phyloP scores from a whole-genome alignment of 306 rosid species.

The Prunus salicina region DNA sequence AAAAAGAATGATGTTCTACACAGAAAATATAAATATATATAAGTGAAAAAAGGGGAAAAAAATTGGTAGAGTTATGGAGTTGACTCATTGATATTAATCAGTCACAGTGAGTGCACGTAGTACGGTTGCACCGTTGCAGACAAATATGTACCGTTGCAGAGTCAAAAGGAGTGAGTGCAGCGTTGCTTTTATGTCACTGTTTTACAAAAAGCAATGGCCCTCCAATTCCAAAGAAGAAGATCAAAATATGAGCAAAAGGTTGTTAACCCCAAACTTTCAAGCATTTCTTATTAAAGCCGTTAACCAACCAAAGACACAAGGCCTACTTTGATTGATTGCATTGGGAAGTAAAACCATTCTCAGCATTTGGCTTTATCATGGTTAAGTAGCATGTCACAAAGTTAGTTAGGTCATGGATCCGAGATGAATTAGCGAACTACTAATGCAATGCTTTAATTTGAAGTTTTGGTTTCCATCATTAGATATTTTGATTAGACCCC shows the following conservation, averaged over 20 bases:
- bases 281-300: constrained; percentile 39
- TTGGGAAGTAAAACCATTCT: not conserved
- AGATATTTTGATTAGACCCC: not conserved
- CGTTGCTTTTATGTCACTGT: constrained; percentile 1
- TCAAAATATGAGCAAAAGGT: not conserved
- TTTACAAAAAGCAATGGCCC: not conserved
- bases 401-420: constrained; percentile 62
- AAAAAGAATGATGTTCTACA: too few relatives aligned
- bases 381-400: constrained; percentile 68
- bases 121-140: not conserved
- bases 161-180: not conserved
- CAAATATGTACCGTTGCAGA: not conserved
- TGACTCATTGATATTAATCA: too few relatives aligned
- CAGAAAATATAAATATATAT: too few relatives aligned
- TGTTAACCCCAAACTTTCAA: constrained; percentile 29
- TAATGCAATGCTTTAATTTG: constrained; percentile 47
- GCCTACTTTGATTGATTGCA: constrained; percentile 19
- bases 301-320: constrained; percentile 28
- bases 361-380: constrained; percentile 3
- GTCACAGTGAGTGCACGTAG: not conserved
- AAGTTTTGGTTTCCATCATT: constrained; percentile 35
- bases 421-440: constrained; percentile 34
- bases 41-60: too few relatives aligned
- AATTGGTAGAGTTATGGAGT: not conserved
- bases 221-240: not conserved